A percentile compares a stretch with the other conserved stretches of the same genome.
Conservation (phyloP, 2,329 filamentous ascomycete genomes). For the Trichophyton simii region DNA sequence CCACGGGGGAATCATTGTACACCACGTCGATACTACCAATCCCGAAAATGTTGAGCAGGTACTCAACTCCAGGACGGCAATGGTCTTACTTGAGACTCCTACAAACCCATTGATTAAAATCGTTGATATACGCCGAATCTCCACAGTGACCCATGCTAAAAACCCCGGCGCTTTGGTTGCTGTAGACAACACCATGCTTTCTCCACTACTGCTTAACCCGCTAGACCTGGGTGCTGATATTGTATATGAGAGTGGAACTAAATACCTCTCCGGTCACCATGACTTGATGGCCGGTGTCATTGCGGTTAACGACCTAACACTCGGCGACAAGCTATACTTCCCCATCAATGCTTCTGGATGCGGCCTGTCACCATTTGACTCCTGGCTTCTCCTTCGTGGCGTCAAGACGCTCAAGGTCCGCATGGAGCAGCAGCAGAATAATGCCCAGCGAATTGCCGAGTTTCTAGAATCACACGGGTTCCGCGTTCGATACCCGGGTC, state of each 20-base stretch:
- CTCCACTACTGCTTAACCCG: conserved; percentile 84
- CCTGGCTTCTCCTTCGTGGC: conserved; percentile 86
- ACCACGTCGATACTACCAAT: conserved; percentile 88
- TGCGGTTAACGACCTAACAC: conserved; percentile 66
- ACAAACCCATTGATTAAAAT: conserved; percentile 98
- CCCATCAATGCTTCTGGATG: conserved; percentile 95
- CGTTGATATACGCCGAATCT: conserved; percentile 75
- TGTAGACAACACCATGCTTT: conserved; percentile 98
- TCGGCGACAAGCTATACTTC: conserved; percentile 88
- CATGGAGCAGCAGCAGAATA: conserved; percentile 96
- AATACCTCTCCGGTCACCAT: conserved; percentile 95
- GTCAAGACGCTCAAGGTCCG: conserved; percentile 94
- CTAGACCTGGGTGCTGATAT: conserved; percentile 90
- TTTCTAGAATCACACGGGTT: conserved; percentile 89
- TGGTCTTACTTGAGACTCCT: conserved; percentile 91
- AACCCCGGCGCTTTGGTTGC: conserved; percentile 72
- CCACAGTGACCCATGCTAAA: conserved; percentile 59
- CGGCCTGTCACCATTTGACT: conserved; percentile 87
- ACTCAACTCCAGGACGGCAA: conserved; percentile 69
- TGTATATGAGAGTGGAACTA: conserved; percentile 94
- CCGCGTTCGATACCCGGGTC: conserved; percentile 84
- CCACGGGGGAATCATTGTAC: conserved; percentile 82
- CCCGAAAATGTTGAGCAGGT: conserved; percentile 56
- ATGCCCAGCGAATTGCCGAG: conserved; percentile 78
- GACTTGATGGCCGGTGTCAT: conserved; percentile 98